Base-by-base conservation (phyloP, 2,329 filamentous ascomycete genomes). In the Graphilbum sp. region DNA sequence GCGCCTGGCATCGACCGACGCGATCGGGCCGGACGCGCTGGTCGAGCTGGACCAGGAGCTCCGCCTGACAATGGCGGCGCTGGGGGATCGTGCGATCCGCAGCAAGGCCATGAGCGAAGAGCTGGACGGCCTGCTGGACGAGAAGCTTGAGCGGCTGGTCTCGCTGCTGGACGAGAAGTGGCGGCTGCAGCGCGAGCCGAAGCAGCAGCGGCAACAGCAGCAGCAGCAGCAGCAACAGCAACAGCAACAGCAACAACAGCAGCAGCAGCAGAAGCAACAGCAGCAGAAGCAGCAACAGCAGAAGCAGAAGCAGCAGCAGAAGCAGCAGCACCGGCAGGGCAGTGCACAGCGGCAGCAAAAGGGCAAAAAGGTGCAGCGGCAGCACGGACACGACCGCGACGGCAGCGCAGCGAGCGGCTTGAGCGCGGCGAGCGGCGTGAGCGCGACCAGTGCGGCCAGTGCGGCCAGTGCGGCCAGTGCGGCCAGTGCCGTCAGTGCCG, bases 91-190 rank as follows among this genome's bases (percentile, higher is more conserved):
- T 25, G 66, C 64, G 5, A 68, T 65, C 41, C 59, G 69, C 45
- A 69, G 62, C 52, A 51, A 52, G 49, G 52, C 62, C 2, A 62
- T 75, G 52, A 71, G 66, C 45, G 73, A 76, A 49, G 67, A 64
- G 16, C 57, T 80, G 25, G 70, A 65, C 31, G 76, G 75, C 36
- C 57, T 86, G 33, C 59, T 87, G 8, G 81, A 85, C 46, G 73
- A 83, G 55, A 85, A 85, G 49, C 82, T 78, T 2, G 78, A 84
- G 49, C 67, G 75, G 42, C 60, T 87, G 35, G 72, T 84, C 6
- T 72, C 65, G 34, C 65, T 85, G 55, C 63, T 87, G 33, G 79
- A 86, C 45, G 75, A 84, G 54, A 81, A 79, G 53, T 64, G 85
- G 36, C 60, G 66, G 34, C 55, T 75, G 25, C 46, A 25, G 36